A percentile compares a stretch with the other conserved stretches of the same genome.
phyloP scores from a whole-genome alignment of 179 eudicot species.

The Sideroxylon spinosum region DNA sequence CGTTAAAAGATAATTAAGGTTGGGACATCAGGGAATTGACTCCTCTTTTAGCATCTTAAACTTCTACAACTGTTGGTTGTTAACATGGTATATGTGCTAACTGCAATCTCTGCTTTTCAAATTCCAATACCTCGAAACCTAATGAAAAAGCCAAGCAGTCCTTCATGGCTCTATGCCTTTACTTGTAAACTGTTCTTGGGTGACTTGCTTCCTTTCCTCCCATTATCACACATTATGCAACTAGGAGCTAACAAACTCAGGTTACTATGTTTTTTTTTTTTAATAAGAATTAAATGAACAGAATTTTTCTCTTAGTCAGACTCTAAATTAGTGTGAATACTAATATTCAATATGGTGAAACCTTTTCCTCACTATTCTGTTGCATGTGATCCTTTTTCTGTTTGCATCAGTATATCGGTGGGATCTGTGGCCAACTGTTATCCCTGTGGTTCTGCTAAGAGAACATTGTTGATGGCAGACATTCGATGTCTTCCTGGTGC shows the following conservation, averaged over 20 bases:
- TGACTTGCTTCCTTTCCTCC: background rate
- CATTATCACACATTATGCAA: background rate
- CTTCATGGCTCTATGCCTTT: background rate
- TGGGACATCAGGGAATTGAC: background rate
- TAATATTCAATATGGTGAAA: background rate
- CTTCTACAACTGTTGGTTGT: conserved; percentile 2
- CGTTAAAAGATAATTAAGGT: background rate
- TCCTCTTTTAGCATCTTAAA: background rate
- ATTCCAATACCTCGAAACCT: background rate
- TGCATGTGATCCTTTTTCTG: conserved; percentile 16
- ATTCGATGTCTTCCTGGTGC: conserved; percentile 96
- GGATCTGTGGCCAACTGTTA: conserved; percentile 82
- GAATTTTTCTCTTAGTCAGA: background rate
- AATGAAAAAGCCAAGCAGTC: background rate
- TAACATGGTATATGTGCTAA: background rate
- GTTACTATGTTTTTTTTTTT: background rate
- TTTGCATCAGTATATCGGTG: conserved; percentile 57
- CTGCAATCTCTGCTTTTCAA: background rate
- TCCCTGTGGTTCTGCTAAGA: conserved; percentile 46
- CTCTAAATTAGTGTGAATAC: background rate
- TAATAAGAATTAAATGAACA: background rate
- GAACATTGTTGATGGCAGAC: conserved; percentile 86
- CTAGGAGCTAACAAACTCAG: background rate
- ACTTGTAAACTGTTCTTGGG: background rate
- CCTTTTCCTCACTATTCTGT: background rate